Conservation (phyloP, 768 basidiomycete genomes). For the Pleurotus djamor region DNA sequence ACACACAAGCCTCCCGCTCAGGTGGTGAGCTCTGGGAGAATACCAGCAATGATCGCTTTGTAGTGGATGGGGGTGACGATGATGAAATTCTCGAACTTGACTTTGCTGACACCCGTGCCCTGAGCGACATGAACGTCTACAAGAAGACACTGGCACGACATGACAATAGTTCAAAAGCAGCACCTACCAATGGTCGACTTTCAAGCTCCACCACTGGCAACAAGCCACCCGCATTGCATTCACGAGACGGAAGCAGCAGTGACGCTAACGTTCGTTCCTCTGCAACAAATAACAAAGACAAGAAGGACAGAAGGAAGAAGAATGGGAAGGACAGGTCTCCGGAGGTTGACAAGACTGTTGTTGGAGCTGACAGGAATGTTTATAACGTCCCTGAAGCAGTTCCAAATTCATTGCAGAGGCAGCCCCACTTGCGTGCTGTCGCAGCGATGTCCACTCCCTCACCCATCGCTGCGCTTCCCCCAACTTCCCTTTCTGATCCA, state of each 20-base stretch:
- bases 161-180: not conserved
- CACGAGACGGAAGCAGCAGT: not conserved
- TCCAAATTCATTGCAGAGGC: constrained; percentile 1
- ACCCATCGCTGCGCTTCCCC: constrained; percentile 2
- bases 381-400: not conserved
- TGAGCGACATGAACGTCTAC: constrained; percentile 68
- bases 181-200: not conserved
- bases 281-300: constrained; percentile 16
- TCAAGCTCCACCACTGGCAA: not conserved
- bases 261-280: not conserved
- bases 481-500: not conserved
- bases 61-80: constrained; percentile 33
- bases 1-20: constrained; percentile 58
- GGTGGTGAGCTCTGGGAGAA: constrained; percentile 48
- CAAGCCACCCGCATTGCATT: not conserved
- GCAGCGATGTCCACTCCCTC: constrained; percentile 6
- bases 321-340: constrained; percentile 17
- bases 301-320: constrained; percentile 23
- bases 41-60: constrained; percentile 3
- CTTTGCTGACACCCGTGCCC: constrained; percentile 68
- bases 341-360: constrained; percentile 6
- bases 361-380: not conserved
- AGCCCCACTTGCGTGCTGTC: not conserved
- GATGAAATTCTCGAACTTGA: constrained; percentile 74
- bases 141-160: constrained; percentile 14